Percentiles rank a stretch among this genome's conserved stretches.
phyloP scores from a whole-genome alignment of 257 asterid species.

The Knoxia roxburghii region DNA sequence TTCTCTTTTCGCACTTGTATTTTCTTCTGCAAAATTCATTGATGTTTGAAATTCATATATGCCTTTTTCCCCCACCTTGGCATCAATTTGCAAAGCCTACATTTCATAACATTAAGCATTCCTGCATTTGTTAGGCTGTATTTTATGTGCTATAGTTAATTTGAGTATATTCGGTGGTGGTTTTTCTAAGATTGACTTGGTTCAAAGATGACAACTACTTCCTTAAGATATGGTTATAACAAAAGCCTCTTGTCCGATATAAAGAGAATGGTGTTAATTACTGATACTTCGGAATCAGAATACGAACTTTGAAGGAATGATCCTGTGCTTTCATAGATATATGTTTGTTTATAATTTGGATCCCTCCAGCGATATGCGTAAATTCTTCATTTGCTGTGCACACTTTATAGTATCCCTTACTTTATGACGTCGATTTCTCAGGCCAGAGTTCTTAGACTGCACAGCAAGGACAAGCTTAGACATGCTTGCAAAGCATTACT shows the following conservation, averaged over 20 bases:
- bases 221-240: background rate
- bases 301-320: background rate
- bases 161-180: background rate
- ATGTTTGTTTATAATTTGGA: background rate
- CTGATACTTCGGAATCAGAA: too few relatives aligned
- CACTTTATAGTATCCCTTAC: constrained; percentile 8
- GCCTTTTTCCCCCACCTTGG: background rate
- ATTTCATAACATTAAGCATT: background rate
- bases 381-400: background rate
- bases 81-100: background rate
- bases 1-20: background rate
- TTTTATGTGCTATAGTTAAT: background rate
- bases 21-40: background rate
- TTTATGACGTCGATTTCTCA: constrained; percentile 29
- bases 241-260: background rate
- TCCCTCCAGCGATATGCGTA: background rate
- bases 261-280: background rate
- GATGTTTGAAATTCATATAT: background rate
- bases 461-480: constrained; percentile 91
- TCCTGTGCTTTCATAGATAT: background rate
- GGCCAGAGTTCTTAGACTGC: constrained; percentile 85
- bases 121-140: background rate
- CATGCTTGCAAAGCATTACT: constrained; percentile 90
- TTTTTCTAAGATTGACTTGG: background rate
- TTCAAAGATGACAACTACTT: background rate